phyloP scores from a whole-genome alignment of 2,329 filamentous ascomycete genomes.

The Seiridium unicorne region DNA sequence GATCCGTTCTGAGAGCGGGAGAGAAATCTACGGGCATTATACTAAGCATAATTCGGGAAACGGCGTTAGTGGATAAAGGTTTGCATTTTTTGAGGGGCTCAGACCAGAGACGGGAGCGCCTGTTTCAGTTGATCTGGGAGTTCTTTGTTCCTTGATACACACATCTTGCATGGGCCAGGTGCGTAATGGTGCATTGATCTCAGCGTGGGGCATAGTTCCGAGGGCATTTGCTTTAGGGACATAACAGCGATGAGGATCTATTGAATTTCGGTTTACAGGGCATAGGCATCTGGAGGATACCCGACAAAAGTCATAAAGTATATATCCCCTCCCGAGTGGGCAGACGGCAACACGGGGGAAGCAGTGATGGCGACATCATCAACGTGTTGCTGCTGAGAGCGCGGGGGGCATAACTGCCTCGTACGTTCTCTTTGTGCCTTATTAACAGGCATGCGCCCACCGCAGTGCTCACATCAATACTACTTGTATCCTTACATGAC shows the following conservation, averaged over 20 bases:
- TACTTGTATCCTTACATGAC: too few species aligned
- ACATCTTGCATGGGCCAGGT: neutral
- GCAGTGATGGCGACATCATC: too few species aligned
- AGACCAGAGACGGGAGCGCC: neutral
- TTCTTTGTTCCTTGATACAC: neutral
- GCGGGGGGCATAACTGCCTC: too few species aligned
- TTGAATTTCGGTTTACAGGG: neutral
- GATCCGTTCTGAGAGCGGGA: constrained; percentile 10
- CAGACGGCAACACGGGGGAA: too few species aligned
- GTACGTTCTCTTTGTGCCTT: too few species aligned
- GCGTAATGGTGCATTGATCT: neutral
- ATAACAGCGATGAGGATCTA: too few species aligned
- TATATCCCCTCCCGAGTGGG: neutral
- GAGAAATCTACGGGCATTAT: neutral
- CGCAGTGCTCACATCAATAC: too few species aligned
- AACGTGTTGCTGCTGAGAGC: too few species aligned
- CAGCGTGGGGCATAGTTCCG: too few species aligned
- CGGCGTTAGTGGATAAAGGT: neutral
- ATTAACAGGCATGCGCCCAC: too few species aligned
- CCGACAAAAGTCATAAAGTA: neutral
- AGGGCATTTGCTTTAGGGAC: too few species aligned
- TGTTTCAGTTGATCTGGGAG: neutral
- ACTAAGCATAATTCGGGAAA: too few species aligned
- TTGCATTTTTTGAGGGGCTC: neutral
- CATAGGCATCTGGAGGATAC: neutral